A percentile compares a stretch with the other conserved stretches of the same genome.
Conservation (phyloP, 2,329 filamentous ascomycete genomes). For the Akanthomyces lecanii region DNA sequence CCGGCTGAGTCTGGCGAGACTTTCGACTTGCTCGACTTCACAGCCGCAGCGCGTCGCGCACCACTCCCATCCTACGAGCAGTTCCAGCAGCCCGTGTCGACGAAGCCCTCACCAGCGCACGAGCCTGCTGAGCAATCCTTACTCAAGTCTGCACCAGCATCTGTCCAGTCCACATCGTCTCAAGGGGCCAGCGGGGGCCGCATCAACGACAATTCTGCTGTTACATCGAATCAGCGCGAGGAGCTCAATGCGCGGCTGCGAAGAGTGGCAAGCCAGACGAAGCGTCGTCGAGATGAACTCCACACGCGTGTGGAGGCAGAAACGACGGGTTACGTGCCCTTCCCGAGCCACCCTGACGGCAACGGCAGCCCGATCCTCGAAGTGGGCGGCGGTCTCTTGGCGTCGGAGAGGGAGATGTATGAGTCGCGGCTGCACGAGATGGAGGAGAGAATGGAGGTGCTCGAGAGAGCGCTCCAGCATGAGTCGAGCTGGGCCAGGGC, state of each 20-base stretch:
- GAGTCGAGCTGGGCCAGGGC: background rate
- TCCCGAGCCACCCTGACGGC: too few species aligned
- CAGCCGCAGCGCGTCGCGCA: background rate
- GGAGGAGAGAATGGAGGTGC: background rate
- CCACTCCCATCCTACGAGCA: background rate
- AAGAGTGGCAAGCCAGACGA: background rate
- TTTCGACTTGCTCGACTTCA: background rate
- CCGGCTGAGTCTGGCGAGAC: background rate
- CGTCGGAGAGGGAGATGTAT: background rate
- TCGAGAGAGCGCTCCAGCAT: background rate
- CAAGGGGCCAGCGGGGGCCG: background rate
- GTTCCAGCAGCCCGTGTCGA: background rate
- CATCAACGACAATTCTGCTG: too few species aligned
- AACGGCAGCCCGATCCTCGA: background rate
- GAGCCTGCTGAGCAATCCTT: background rate
- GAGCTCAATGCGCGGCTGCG: background rate
- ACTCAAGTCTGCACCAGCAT: background rate
- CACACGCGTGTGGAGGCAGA: background rate
- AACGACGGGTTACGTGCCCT: conserved; percentile 1
- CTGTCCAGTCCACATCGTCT: background rate
- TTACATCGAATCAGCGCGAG: background rate
- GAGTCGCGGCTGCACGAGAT: background rate
- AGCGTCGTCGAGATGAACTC: background rate
- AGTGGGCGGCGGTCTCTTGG: background rate
- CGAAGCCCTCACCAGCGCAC: background rate